Base-by-base conservation (phyloP, 2,329 filamentous ascomycete genomes). In the Aspergillus transmontanensis region DNA sequence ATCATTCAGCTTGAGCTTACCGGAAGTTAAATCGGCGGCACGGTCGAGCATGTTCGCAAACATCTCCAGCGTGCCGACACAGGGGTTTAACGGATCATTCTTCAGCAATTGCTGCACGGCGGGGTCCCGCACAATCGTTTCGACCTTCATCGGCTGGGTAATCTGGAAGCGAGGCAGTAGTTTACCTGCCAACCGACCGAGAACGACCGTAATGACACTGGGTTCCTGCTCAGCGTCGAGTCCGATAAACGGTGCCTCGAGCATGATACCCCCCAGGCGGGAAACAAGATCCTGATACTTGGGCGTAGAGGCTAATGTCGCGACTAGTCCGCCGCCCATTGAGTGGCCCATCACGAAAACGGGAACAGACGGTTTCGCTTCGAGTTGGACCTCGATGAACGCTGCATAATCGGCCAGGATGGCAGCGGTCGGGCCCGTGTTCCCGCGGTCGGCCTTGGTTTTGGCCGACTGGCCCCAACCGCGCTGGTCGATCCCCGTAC, bases 381-480 rank as follows among this genome's bases (percentile, higher is more conserved):
- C 21, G 45, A 48, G 45, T 48, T 48, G 45, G 45, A 10, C 45
- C 12, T 48, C 21, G 45, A 48, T 48, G 21, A 48, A 48, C 11
- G 21, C 45, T 9, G 45, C 45, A 7, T 9, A 4, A 16, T 48
- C 45, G 36, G 54, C 61, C n/a, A 63, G 58, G 12, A 57, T 41
- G 45, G 39, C 19, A 19, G 61, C 14, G 28, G 61, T 63, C 16
- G 61, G 58, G 11, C 61, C 61, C 5, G 61, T 63, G 30, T 63
- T 57, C 30, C 61, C 61, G 7, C 61, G 61, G 53, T 60, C 53
- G 41, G 58, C 45, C 30, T 63, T 63, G 19, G 23, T 32, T 28
- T 30, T 53, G 34, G 32, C 61, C 34, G 61, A 61, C 39, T 48
- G 61, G 16, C 61, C 61, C 61, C 61, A 63, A 48, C 61, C 61